Evolutionary conservation across 1,139 yeast species (phyloP), one percentile per base, ranked within the genome.

Genomic region (Yamadazyma taylorii): DNA sequence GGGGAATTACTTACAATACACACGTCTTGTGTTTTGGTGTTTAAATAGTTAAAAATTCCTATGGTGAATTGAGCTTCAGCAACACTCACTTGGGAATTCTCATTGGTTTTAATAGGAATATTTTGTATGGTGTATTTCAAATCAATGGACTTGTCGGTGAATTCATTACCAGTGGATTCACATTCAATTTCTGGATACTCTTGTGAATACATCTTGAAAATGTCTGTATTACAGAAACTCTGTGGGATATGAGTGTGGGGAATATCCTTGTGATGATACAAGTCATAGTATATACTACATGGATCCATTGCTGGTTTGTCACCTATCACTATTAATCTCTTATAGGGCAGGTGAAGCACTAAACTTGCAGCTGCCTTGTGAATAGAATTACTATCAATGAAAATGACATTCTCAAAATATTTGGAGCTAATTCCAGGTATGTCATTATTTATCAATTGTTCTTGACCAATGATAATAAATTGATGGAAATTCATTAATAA

Each of bases 51-150:
- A 22, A 17, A 33, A 10, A 44, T 17, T 8, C 35, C 35, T 3
- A 37, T 16, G 21, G 37, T 32, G 8, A 27, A 26, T 37, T 47
- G 46, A 3, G 47, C 52, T 35, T 48, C 45, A 3, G 28, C 32
- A 2, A 47, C 42, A 29, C 41, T 39, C 8, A 45, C 48, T 12
- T 40, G 39, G 2, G 24, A 17, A 7, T 24, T 35, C 3, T 36
- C 10, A 4, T 7, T n/a, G 16, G 7, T 10, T 12, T 27, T 27
- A 5, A 27, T 8, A 10, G 30, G 30, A 6, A 27, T 27, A 14
- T 14, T 27, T 11, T 27, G 30, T 4, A 16, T 11, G 4, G 21
- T 7, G 13, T 27, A 9, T 16, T 27, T 27, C 21, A 27, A 15
- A 6, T 27, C 30, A 25, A 12, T n/a, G n/a, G n/a, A 25, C 17